Evolutionary conservation across 345 rosid genomes (phyloP), one percentile per base, ranked within the genome.

Genomic region (Salix dunnii): DNA sequence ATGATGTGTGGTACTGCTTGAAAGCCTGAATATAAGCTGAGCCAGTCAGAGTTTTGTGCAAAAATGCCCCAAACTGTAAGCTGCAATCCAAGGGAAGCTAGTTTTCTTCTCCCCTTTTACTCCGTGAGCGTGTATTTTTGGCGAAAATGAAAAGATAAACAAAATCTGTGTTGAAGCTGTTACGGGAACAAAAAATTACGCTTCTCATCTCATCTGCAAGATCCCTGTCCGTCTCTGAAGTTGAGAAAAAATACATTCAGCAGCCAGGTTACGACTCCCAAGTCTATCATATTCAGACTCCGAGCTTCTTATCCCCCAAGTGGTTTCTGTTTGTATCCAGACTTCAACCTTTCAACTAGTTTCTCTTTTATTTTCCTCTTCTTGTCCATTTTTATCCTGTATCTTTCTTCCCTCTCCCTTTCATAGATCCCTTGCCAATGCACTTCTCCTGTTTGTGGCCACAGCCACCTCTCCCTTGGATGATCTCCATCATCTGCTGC

Each of bases 351-450:
- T 67, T 90, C 94, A 6, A 77, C 76, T 35, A 90, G 84, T 81
- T 90, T 93, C 84, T 91, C 97, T 75, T 83, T 89, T 1, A 83
- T 88, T 84, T 92, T 96, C 84, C 96, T 88, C 86, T 96, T 96
- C 86, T 93, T 96, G 67, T 96, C 96, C 99, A 96, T 96, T 86
- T 96, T 96, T 74, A 81, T 67, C 77, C 99, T 77, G 48, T 96
- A 96, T 79, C 94, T 91, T 81, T 91, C 91, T 86, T 92, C 99
- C 61, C 98, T 92, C 81, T 96, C 99, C 77, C 96, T 89, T 55
- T 96, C 99, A 30, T 96, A 93, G 60, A 93, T 82, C 77, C 99
- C 99, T 83, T 88, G 94, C 99, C 99, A 96, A 55, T 96, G 99
- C 67, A 96, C 91, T 88, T 96, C 98, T 6, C 99, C 99, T 0